Conservation (phyloP, 345 rosid genomes). For the Stellera chamaejasme region DNA sequence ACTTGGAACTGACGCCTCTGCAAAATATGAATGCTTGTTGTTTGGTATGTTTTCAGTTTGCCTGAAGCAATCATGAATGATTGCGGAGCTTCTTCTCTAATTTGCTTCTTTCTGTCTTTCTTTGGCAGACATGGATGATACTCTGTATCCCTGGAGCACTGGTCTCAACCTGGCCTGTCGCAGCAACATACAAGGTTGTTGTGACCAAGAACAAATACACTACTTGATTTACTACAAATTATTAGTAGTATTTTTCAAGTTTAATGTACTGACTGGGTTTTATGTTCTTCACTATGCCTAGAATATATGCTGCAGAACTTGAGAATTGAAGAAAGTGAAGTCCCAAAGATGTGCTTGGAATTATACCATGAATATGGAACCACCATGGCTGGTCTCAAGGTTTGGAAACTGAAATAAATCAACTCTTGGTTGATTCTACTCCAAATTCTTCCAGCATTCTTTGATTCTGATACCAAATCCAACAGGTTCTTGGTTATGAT, state of each 20-base stretch:
- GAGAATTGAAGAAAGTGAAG: conserved; percentile 66
- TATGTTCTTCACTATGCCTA: conserved; percentile 16
- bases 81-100: not conserved
- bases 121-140: conserved; percentile 79
- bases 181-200: conserved; percentile 64
- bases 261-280: not conserved
- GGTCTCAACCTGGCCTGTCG: conserved; percentile 88
- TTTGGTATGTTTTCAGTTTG: conserved; percentile 42
- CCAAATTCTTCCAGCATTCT: not conserved
- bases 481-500: conserved; percentile 73
- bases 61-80: not conserved
- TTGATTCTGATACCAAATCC: not conserved
- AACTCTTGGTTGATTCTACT: not conserved
- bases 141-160: conserved; percentile 63
- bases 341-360: conserved; percentile 81
- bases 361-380: conserved; percentile 88
- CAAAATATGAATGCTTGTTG: conserved; percentile 69
- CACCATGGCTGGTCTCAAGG: conserved; percentile 97
- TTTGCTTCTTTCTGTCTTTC: not conserved
- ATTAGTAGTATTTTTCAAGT: not conserved
- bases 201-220: not conserved
- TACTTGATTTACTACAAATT: not conserved
- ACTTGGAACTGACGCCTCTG: conserved; percentile 14
- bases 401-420: conserved; percentile 9
- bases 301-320: conserved; percentile 70